Evolutionary conservation across 23 red algal species (phyloP), one percentile per base, ranked within the genome.

Genomic region (Gracilaria domingensis): DNA sequence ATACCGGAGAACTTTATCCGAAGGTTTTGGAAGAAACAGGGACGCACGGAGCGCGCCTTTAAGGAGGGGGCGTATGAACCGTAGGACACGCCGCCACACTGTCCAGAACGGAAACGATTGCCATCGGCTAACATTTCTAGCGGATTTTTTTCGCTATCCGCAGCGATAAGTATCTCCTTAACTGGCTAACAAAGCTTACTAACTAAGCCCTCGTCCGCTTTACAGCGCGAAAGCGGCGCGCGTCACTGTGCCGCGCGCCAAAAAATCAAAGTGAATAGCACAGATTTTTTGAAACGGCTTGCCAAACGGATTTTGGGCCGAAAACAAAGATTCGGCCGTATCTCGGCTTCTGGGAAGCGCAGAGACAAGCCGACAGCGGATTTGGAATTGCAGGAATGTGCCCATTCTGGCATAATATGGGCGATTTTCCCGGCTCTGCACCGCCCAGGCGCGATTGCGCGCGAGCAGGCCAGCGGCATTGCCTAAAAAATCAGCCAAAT

Each of bases 1-100:
- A 61, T 82, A 0, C 53, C 3, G 1, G 53, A 64, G 79, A 82
- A 82, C 38, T 82, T 55, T 32, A 45, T 82, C 9, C 54, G 47
- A 11, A 82, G 50, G 51, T 82, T 36, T 18, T 82, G 79, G 79
- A 26, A 61, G 26, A 29, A 36, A 16, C n/a, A 34, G 25, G 25
- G 66, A 5, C 30, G 66, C 30, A 71, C 66, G 66, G 66, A 71
- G 66, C 66, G 66, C 66, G 66, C n/a, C 66, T 36, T 71, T 71
- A 71, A 35, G 4, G 66, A 71, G 66, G 26, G 66, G 25, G 66
- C 66, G 30, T 71, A 71, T 18, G 30, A 34, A 11, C 17, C 2
- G 14, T 34, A 71, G 17, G 3, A 18, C n/a, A 18, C 3, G 25
- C 5, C 5, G 14, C 2, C 66, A 3, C 13, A 39, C 1, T 4